Base-by-base conservation (phyloP, 2,329 filamentous ascomycete species). In the Fusarium sp. region DNA sequence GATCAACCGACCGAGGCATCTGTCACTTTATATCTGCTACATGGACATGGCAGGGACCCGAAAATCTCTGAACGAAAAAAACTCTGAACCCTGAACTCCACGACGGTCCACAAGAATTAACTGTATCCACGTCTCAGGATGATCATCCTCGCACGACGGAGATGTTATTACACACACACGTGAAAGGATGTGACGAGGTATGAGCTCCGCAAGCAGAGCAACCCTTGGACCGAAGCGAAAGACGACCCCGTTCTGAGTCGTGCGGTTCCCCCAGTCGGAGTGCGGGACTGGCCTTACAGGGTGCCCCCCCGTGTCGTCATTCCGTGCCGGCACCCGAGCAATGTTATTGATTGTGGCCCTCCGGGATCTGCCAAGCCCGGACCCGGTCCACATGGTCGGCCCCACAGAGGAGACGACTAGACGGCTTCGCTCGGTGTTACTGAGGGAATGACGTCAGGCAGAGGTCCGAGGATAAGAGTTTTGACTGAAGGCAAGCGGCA, bases 291-390 rank as follows among this genome's bases (percentile, higher is more conserved):
- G 61, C 47, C 62, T 58, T 50, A 42, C 57, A 42, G 25, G 52
- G 54, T 22, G 31, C 29, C 56, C 52, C 42, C 61, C 25, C 20
- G 58, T 69, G 67, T 77, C 72, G 74, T 75, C 72, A 77, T 75
- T 66, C 69, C 66, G 70, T 70, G 73, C 74, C 76, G 72, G 70
- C 58, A 69, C 60, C 76, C 75, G 74, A 68, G 35, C 52, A 38
- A 50, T 38, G 40, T 62, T 65, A 27, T 47, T 16, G 31, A 25
- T 3, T 45, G 47, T 29, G 38, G 33, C 25, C 11, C 20, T 38
- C 68, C 42, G 70, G 62, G 73, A 75, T 75, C 70, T 77, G 76
- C 74, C 76, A 78, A 78, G 70, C 66, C 42, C 72, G 69, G 71
- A 58, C 54, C 47, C 29, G 45, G 42, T 38, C 62, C 66, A 63